phyloP scores from a whole-genome alignment of 1,139 yeast species.

The Zygosaccharomyces pseudobailii region DNA sequence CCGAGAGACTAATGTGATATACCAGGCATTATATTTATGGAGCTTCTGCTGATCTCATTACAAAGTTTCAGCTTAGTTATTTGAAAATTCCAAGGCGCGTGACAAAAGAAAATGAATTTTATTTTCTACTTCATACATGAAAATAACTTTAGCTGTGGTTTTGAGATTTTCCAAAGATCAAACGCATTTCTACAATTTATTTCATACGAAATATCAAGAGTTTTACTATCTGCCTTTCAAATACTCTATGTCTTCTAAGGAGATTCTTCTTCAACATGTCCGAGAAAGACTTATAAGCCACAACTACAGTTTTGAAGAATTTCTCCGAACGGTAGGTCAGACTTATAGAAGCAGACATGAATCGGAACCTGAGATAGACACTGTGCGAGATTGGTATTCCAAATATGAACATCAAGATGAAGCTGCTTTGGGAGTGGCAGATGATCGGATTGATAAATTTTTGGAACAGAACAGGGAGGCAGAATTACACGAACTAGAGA shows the following conservation, averaged over 20 bases:
- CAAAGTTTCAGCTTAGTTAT: no score
- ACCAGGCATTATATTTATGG: no score
- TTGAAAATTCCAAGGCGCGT: no score
- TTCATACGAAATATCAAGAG: no score
- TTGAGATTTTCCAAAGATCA: not conserved
- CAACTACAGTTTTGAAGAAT: slow-evolving; percentile 4
- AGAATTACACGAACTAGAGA: slow-evolving; percentile 11
- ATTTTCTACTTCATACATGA: no score
- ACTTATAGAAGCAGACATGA: not conserved
- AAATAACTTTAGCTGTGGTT: no score
- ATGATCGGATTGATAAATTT: slow-evolving; percentile 5
- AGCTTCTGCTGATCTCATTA: no score
- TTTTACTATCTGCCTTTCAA: no score
- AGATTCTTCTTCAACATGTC: slow-evolving; percentile 6
- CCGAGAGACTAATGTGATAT: no score
- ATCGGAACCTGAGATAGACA: not conserved
- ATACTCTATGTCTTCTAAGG: slow-evolving; percentile 7
- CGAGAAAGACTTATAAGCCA: slow-evolving; percentile 5
- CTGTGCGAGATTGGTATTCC: slow-evolving; percentile 7
- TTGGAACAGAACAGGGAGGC: slow-evolving; percentile 5
- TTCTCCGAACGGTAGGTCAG: slow-evolving; percentile 4
- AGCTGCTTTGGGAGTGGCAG: not conserved
- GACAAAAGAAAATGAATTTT: no score
- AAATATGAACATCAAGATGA: slow-evolving; percentile 5
- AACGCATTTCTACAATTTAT: not conserved